Evolutionary conservation across 306 rosid species (phyloP), one percentile per base, ranked within the genome.

Genomic region (Lagenaria siceraria): DNA sequence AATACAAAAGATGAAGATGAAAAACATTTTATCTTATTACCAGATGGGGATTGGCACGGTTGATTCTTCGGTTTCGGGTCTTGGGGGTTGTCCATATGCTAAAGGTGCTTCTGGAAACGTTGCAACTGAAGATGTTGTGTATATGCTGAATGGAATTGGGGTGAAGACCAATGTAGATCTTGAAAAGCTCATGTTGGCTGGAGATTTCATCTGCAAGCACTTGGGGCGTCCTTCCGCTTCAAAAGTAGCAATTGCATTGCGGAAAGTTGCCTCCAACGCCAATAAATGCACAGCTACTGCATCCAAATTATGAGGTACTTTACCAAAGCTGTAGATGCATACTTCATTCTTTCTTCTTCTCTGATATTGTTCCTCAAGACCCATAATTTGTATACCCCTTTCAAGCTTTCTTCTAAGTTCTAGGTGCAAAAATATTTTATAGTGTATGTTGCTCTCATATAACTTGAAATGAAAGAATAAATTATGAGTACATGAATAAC

Each of bases 51-150:
- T 94, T 53, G 70, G 87, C 52, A 82, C 90, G 5, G 95, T 92
- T 82, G 98, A 94, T 87, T 92, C 95, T 42, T 94, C 95, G 0
- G 93, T 91, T 33, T 85, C 98, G n/a, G 96, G 98, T 66, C 92
- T 94, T 49, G 97, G 98, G 62, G 98, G 96, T 22, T 94, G 98
- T 68, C 98, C 98, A 36, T 92, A 92, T 84, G 97, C 97, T 3
- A 90, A 89, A 82, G 98, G 97, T 62, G 98, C 97, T 73, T 81
- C 97, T 60, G 97, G 98, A 46, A 92, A 94, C 79, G 96, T 94
- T 52, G 96, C 98, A 24, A 92, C 93, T 7, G 96, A 94, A 85
- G 98, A 94, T 86, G 96, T 94, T 15, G 93, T 94, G 22, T 94
- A 91, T 88, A 86, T 94, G 93, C 85, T 94, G 69, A 85, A 87